Percentiles rank a stretch among this genome's conserved stretches.
These are phyloP conservation scores for Chimonanthus praecox DNA, from an alignment of 164 flowering plant genomes.

Conservation along the genomic window DNA sequence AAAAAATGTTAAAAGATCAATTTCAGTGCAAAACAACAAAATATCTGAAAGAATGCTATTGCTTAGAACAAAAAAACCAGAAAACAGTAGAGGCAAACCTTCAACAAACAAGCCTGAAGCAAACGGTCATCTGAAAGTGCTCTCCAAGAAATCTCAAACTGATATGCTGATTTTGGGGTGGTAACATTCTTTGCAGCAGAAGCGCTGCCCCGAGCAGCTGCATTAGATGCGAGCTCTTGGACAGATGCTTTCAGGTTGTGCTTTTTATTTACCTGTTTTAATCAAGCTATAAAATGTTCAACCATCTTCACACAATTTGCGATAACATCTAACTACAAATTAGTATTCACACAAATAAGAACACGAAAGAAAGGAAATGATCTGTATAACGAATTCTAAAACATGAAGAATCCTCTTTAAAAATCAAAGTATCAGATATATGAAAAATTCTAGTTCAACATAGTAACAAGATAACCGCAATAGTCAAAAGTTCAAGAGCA, in stretches of 20 bases:
- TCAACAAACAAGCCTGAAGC: slow-evolving; percentile 60
- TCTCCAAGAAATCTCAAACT: slow-evolving; percentile 89
- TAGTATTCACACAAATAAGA: not conserved
- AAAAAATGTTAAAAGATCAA: slow-evolving; percentile 1
- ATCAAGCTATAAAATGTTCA: not conserved
- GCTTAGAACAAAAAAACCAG: not conserved
- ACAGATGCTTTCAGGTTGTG: slow-evolving; percentile 47
- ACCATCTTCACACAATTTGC: not conserved
- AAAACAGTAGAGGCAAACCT: slow-evolving; percentile 42
- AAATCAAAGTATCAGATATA: no score
- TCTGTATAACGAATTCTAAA: not conserved
- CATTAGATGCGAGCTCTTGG: slow-evolving; percentile 87
- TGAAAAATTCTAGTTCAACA: no score
- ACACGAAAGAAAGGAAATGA: not conserved
- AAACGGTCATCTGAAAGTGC: slow-evolving; percentile 65
- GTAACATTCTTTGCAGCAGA: slow-evolving; percentile 62
- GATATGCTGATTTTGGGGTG: slow-evolving; percentile 82
- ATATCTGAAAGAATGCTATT: not conserved
- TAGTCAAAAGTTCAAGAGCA: no score
- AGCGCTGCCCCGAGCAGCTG: slow-evolving; percentile 60
- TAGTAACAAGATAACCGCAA: no score
- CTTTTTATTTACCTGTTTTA: slow-evolving; percentile 35
- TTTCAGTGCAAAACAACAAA: slow-evolving; percentile 2
- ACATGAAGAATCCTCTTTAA: no score
- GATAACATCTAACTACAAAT: not conserved